Evolutionary conservation across 495 filamentous ascomycete genomes (phyloP), one percentile per base, ranked within the genome.

Genomic region (Annulohypoxylon nitens): DNA sequence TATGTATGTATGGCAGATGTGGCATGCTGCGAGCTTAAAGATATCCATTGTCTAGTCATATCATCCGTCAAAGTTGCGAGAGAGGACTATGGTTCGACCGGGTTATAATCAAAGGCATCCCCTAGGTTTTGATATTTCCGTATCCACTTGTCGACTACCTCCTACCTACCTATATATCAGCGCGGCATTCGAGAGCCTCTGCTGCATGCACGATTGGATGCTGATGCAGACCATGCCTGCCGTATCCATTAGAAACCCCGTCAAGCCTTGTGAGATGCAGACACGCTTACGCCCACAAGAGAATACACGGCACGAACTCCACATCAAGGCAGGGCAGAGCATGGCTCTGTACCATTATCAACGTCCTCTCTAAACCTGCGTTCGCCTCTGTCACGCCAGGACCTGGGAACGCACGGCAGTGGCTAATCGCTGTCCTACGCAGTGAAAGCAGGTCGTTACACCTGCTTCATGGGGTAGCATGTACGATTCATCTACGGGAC

Each of bases 1-100:
- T 78, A 74, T 63, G 67, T 61, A 66, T 51, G 74, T 74, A 71
- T 75, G 72, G 67, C 72, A 75, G 67, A 75, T 70, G 72, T 75
- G 72, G 68, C 72, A 75, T 64, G 59, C 71, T 74, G 71, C 67
- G 67, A 74, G 72, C 36, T 74, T 75, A 70, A 71, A 67, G 55
- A 75, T 64, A 55, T 67, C 58, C 34, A 65, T 55, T 62, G 18
- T 57, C 67, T 67, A 58, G 64, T 54, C 63, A 66, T 70, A 41
- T 68, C 61, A 61, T 64, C 63, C 47, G 18, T 64, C 41, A 63
- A 36, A 70, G 53, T 62, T 66, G 30, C 43, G 61, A 70, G 62
- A 53, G 63, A 67, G 2, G 14, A 34, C 34, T 43, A 11, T 51
- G 43, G 51, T 62, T 50, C 12, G 41, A 41, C 18, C 23, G 60